Evolutionary conservation across 257 asterid genomes (phyloP), one percentile per base, ranked within the genome.

Genomic region (Plantago ovata): DNA sequence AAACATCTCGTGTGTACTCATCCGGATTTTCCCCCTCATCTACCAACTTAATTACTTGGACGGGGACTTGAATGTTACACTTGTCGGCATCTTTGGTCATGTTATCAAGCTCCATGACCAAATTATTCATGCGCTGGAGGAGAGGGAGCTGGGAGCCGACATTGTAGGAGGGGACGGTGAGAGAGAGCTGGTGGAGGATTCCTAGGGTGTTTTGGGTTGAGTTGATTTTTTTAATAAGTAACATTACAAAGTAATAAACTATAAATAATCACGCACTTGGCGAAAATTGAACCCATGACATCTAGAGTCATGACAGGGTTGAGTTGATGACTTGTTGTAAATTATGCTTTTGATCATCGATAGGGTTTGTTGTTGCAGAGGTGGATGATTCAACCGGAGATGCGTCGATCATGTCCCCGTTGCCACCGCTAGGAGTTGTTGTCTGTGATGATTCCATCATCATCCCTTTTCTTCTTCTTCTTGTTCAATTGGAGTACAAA

Each of bases 21-120:
- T 88, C 95, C 18, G 97, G 98, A 63, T 92, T 92, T 79, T 88
- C 84, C 79, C 99, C 96, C 55, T 93, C 97, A 74, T 93, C 99
- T 32, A 93, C 84, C 73, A 93, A 87, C 96, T 85, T 79, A 14
- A 88, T 83, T 71, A 88, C 94, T 63, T 85, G 89, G 78, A 72
- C 69, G n/a, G n/a, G n/a, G n/a, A n/a, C n/a, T n/a, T n/a, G n/a
- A n/a, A n/a, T n/a, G n/a, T n/a, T n/a, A n/a, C 93, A 85, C 62
- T 88, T 88, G 4, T 88, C 96, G 0, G 89, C 96, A 38, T 75
- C 72, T 76, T 73, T 88, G 11, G 91, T 66, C 95, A 85, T 82
- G 60, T 77, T 85, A 69, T 88, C 95, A 67, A 92, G 86, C 79
- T 92, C 95, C 78, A 70, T 15, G 1, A 84, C 96, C 78, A 88